Evolutionary conservation across 495 filamentous ascomycete species (phyloP), one percentile per base, ranked within the genome.

Genomic region (Coniosporium apollinis): DNA sequence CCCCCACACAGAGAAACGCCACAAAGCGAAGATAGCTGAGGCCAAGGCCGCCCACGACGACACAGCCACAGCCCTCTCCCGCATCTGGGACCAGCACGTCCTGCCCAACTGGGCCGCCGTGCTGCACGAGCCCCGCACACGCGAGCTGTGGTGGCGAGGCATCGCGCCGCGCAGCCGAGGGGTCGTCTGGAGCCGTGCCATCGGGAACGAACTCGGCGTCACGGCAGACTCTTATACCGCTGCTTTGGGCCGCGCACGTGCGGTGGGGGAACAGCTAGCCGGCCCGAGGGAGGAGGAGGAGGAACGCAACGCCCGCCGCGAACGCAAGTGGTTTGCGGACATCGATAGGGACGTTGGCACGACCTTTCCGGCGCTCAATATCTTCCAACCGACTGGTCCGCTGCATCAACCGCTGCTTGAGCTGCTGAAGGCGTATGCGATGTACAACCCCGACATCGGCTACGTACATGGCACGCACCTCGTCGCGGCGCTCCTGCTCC

Each of bases 81-180:
- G 70, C 30, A 76, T 86, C 28, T 97, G 89, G 89, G 78, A 92
- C 56, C 69, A 83, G 21, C 75, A 86, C 39, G 76, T 97, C 9
- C 61, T 86, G 20, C 86, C 84, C 1, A 72, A 89, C 36, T 96
- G 84, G 84, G 73, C 82, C 38, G 58, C 61, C 14, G 76, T 72
- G n/a, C 64, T 81, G 36, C 59, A 60, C n/a, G 73, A 84, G 46
- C 72, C 74, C 24, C 62, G 77, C 24, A 92, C 81, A 2, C 70
- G 85, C 30, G 82, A 93, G 46, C 61, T 94, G 9, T 97, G 87
- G 86, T 96, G 89, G 89, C 70, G 77, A 22, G 89, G 89, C 13
- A 67, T 96, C 28, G 74, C 83, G 0, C 75, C 84, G 3, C 71
- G 76, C 33, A 76, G 70, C 43, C 64, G 89, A 38, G 87, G 81